These are phyloP conservation scores for Pisolithus thermaeus DNA, from an alignment of 1,284 basidiomycete genomes.

Conservation along the genomic window DNA sequence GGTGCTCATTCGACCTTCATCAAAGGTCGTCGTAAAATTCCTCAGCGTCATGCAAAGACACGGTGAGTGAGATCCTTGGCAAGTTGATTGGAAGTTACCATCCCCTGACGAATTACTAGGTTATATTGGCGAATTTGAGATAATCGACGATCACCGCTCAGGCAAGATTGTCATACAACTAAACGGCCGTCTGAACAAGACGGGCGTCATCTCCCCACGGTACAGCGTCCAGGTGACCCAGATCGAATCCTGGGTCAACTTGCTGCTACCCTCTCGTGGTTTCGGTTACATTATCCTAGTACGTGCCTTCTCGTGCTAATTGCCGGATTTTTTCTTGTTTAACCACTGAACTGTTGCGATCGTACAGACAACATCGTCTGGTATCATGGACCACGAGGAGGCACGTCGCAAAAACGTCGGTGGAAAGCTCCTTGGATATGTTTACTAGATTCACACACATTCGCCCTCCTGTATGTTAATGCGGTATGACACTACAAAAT, in stretches of 20 bases:
- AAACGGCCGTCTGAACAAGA: constrained; percentile 98
- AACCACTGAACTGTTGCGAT: constrained; percentile 3
- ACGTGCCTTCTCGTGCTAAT: constrained; percentile 22
- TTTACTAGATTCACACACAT: constrained; percentile 50
- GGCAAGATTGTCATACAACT: constrained; percentile 99
- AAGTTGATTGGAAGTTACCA: constrained; percentile 1
- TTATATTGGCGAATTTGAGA: constrained; percentile 99
- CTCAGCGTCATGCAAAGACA: constrained; percentile 96
- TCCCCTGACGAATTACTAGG: constrained; percentile 43
- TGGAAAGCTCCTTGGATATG: constrained; percentile 84
- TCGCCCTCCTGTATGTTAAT: constrained; percentile 19
- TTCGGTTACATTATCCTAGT: constrained; percentile 96
- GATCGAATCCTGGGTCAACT: constrained; percentile 94
- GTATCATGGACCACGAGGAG: constrained; percentile 99
- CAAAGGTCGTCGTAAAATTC: constrained; percentile 96
- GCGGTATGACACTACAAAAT: not conserved
- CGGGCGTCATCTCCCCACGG: constrained; percentile 96
- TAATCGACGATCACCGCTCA: constrained; percentile 98
- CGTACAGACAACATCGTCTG: constrained; percentile 87
- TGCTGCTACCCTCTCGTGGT: constrained; percentile 89
- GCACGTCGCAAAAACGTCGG: constrained; percentile 98
- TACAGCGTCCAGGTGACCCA: constrained; percentile 95
- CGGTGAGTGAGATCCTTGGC: constrained; percentile 52
- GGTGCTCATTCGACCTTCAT: constrained; percentile 91
- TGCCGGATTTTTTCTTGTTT: too few relatives aligned